These are phyloP conservation scores for Myriosclerotinia duriaeana DNA, from an alignment of 2,329 filamentous ascomycete species.

Conservation along the genomic window DNA sequence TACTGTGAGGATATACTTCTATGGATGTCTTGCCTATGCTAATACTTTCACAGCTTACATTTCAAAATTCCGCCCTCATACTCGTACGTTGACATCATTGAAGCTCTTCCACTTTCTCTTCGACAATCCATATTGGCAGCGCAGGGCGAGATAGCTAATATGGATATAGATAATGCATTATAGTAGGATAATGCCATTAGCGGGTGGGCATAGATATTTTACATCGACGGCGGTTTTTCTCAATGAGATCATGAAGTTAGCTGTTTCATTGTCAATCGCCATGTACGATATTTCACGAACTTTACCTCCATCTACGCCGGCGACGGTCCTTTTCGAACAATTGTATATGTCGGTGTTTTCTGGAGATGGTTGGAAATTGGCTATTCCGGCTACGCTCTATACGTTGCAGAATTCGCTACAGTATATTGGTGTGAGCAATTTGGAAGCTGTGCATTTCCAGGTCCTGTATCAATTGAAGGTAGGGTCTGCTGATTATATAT, in stretches of 20 bases:
- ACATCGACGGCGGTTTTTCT: slow-evolving; percentile 92
- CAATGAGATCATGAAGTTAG: slow-evolving; percentile 87
- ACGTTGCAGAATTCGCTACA: slow-evolving; percentile 92
- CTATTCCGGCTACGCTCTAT: slow-evolving; percentile 83
- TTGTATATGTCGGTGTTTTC: slow-evolving; percentile 80
- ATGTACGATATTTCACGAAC: slow-evolving; percentile 82
- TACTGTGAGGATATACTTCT: slow-evolving; percentile 50
- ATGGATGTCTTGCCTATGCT: slow-evolving; percentile 35
- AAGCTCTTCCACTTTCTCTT: neutral
- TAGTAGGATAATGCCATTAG: slow-evolving; percentile 86
- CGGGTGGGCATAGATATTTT: slow-evolving; percentile 82
- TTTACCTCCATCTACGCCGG: slow-evolving; percentile 74
- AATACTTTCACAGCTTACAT: slow-evolving; percentile 60
- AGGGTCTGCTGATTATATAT: slow-evolving; percentile 26
- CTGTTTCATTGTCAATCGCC: slow-evolving; percentile 80
- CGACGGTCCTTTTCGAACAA: slow-evolving; percentile 75
- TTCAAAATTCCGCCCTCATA: slow-evolving; percentile 78
- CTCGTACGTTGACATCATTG: slow-evolving; percentile 50
- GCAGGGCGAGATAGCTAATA: neutral
- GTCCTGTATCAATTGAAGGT: slow-evolving; percentile 89
- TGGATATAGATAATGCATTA: slow-evolving; percentile 79
- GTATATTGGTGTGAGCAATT: slow-evolving; percentile 85
- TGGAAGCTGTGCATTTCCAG: slow-evolving; percentile 91
- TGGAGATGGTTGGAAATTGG: slow-evolving; percentile 91
- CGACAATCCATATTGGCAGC: neutral